Base-by-base conservation (phyloP, 176 grass and related monocot species). In the Raddia distichophylla region DNA sequence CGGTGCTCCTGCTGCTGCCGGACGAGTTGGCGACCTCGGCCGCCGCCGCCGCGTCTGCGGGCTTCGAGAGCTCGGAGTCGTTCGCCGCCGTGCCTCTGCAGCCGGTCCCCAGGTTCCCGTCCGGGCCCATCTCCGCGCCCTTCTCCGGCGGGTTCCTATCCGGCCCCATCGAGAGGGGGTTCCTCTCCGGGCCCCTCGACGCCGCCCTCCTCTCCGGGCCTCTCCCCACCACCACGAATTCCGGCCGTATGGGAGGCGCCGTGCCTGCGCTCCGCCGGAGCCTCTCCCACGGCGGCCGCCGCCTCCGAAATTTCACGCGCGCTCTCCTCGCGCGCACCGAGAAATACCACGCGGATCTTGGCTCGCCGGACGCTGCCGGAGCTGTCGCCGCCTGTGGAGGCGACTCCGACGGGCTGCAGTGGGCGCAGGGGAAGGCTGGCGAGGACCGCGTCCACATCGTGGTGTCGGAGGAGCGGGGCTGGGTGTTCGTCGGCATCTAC, bases 401-500 rank as follows among this genome's bases (percentile, higher is more conserved):
- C 2, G 75, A 62, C 10, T 55, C 54, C 43, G 27, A 67, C 14
- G 88, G 79, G 6, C 48, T 93, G 52, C 93, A 99, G 83, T 95
- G 96, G 96, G 96, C 93, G 40, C 96, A 95, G 71, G 96, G 96
- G 1, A 95, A 91, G 68, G 96, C 96, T 58, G 96, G 96, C 50
- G 96, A 99, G 86, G 96, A 99, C 82, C 84, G 96, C 49, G 87
- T 95, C 64, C 92, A 94, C 67, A 58, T 99, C 75, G 93, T 99
- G 2, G 93, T 99, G 37, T 99, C 93, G 18, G 96, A 95, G 66
- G 93, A 95, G 71, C 80, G 90, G 3, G 84, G 89, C 11, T 99
- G 96, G 96, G 91, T 99, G 50, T 99, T 99, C 75, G 91, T 99
- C 81, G 96, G 96, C 5, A 95, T 99, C 83, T 99, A 99, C 37